Evolutionary conservation across 306 rosid genomes (phyloP).

Genomic region (peach (Prunus persica)): DNA sequence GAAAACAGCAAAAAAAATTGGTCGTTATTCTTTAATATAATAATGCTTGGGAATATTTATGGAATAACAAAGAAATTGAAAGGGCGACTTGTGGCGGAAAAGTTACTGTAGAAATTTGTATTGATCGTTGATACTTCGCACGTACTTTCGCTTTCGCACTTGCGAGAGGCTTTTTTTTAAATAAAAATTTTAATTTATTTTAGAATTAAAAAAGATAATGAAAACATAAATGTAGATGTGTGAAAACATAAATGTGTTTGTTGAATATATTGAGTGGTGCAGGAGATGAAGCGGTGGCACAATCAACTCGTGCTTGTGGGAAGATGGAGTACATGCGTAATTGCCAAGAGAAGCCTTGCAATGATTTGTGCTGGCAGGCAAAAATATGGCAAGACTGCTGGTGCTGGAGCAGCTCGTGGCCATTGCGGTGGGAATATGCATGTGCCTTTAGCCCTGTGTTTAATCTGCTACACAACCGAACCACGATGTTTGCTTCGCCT

Average conservation of each 20-base stretch:
- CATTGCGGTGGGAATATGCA: not conserved
- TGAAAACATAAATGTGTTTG: too few species aligned
- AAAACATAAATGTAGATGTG: too few species aligned
- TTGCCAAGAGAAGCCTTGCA: not conserved
- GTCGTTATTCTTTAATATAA: too few species aligned
- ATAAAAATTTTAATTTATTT: too few species aligned
- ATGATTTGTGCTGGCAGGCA: not conserved
- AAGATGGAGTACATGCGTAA: not conserved
- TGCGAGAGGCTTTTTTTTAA: too few species aligned
- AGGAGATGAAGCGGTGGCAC: not conserved
- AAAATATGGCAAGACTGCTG: not conserved
- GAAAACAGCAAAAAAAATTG: too few species aligned
- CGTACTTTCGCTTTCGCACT: fast-evolving
- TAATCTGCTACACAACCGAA: not conserved
- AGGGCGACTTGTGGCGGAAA: too few species aligned
- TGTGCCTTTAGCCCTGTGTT: not conserved
- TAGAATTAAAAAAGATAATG: too few species aligned
- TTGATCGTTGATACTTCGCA: not conserved
- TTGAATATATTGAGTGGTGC: not conserved
- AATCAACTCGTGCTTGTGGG: not conserved
- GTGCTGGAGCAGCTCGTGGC: not conserved
- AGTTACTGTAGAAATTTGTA: not conserved
- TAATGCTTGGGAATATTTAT: too few species aligned
- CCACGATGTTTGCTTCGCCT: too few species aligned
- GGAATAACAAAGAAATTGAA: too few species aligned